Evolutionary conservation across 2,329 filamentous ascomycete species (phyloP).

Genomic region (Sporothrix sp.): DNA sequence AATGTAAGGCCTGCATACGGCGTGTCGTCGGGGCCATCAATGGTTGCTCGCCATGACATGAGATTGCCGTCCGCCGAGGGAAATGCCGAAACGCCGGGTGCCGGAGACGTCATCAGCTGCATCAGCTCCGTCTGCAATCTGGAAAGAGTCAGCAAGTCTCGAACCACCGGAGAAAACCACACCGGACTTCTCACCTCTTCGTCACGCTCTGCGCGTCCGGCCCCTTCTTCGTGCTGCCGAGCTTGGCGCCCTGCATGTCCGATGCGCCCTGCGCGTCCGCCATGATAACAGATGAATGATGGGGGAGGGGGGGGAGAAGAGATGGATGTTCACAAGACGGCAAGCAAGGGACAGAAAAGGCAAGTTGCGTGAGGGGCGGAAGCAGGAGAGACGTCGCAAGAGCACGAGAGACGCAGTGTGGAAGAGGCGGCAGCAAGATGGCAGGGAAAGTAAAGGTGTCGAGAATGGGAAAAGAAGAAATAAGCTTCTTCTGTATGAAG

Average conservation of each 20-base stretch:
- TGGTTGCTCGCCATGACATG: slow-evolving; percentile 87
- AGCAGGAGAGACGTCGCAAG: neutral
- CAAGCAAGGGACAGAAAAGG: slow-evolving; percentile 1
- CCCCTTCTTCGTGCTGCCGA: slow-evolving; percentile 45
- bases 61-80: slow-evolving; percentile 84
- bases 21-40: slow-evolving; percentile 81
- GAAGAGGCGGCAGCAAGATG: neutral
- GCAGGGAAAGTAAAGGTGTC: neutral
- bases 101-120: slow-evolving; percentile 93
- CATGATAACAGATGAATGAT: slow-evolving; percentile 25
- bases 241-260: slow-evolving; percentile 53
- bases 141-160: slow-evolving; percentile 8
- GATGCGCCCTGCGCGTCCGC: slow-evolving; percentile 60
- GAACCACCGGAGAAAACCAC: neutral
- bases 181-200: slow-evolving; percentile 51
- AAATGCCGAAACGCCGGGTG: slow-evolving; percentile 90
- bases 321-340: neutral
- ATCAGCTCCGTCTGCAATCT: slow-evolving; percentile 96
- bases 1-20: slow-evolving; percentile 82
- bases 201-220: slow-evolving; percentile 64
- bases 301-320: neutral
- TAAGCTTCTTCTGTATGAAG: slow-evolving; percentile 8
- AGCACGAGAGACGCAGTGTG: neutral
- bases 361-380: neutral
- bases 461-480: neutral